Evolutionary conservation across 2,329 filamentous ascomycete species (phyloP).

Genomic region (Conoideocrella luteorostrata): DNA sequence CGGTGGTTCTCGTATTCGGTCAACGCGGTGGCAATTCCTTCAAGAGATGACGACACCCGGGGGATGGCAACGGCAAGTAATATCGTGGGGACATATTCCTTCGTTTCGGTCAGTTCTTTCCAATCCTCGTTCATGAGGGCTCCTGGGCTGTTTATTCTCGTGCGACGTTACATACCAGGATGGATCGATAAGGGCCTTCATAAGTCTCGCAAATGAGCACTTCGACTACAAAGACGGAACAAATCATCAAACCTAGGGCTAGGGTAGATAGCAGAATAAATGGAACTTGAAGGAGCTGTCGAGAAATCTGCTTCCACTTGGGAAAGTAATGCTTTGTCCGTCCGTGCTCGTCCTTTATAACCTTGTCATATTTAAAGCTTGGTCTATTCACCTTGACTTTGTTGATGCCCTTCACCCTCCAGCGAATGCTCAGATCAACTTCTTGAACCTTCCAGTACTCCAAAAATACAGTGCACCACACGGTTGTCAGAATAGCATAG

Average conservation of each 20-base stretch:
- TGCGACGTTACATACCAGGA: slow-evolving; percentile 56
- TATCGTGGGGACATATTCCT: slow-evolving; percentile 68
- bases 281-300: slow-evolving; percentile 63
- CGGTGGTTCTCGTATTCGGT: slow-evolving; percentile 72
- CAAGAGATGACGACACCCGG: slow-evolving; percentile 56
- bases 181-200: slow-evolving; percentile 58
- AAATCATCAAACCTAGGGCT: slow-evolving; percentile 60
- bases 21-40: slow-evolving; percentile 53
- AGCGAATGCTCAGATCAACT: slow-evolving; percentile 62
- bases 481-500: slow-evolving; percentile 59
- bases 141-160: no score
- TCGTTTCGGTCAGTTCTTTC: not conserved
- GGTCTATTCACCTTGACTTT: slow-evolving; percentile 58
- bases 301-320: slow-evolving; percentile 53
- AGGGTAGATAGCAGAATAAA: slow-evolving; percentile 55
- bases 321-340: slow-evolving; percentile 58
- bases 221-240: slow-evolving; percentile 65
- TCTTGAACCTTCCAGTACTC: slow-evolving; percentile 78
- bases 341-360: slow-evolving; percentile 56
- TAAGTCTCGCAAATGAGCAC: slow-evolving; percentile 72
- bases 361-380: slow-evolving; percentile 58
- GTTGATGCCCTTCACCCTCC: slow-evolving; percentile 65
- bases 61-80: slow-evolving; percentile 62
- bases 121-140: no score
- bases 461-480: slow-evolving; percentile 69